Percentiles rank a stretch among this genome's conserved stretches.
phyloP scores from a whole-genome alignment of 495 filamentous ascomycete species.

The Xanthoparmelia taractica region DNA sequence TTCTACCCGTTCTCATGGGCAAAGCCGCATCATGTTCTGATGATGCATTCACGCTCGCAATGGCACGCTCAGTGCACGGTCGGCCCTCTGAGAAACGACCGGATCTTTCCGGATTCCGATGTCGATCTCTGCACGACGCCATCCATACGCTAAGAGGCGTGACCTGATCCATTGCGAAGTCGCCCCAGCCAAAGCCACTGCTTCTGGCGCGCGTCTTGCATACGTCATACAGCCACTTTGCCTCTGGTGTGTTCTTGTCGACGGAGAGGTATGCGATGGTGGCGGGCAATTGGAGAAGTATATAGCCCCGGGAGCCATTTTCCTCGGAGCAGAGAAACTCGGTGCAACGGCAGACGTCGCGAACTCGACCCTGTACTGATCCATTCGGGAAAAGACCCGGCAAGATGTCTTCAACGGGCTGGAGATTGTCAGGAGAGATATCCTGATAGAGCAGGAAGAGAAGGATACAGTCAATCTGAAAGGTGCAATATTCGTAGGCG shows the following conservation, averaged over 20 bases:
- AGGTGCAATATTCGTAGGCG: constrained; percentile 7
- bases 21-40: not conserved
- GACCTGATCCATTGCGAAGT: not conserved
- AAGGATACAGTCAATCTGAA: not conserved
- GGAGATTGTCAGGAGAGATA: not conserved
- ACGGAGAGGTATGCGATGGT: not conserved
- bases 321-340: constrained; percentile 4
- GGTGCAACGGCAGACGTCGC: constrained; percentile 6
- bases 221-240: constrained; percentile 2
- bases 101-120: not conserved
- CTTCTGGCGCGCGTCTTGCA: not conserved
- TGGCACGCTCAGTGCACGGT: not conserved
- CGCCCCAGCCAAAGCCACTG: constrained; percentile 11
- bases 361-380: not conserved
- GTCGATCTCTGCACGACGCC: not conserved
- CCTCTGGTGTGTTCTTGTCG: constrained; percentile 7
- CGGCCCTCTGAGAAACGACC: not conserved
- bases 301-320: constrained; percentile 9
- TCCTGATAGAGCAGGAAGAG: constrained; percentile 6
- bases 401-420: constrained; percentile 1
- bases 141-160: constrained; percentile 12
- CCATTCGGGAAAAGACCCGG: not conserved
- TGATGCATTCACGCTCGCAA: not conserved
- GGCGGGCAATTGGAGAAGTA: constrained; percentile 1
- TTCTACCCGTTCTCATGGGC: not conserved